Evolutionary conservation across 1,139 yeast species (phyloP).

Genomic region (Debaryomyces sp.): DNA sequence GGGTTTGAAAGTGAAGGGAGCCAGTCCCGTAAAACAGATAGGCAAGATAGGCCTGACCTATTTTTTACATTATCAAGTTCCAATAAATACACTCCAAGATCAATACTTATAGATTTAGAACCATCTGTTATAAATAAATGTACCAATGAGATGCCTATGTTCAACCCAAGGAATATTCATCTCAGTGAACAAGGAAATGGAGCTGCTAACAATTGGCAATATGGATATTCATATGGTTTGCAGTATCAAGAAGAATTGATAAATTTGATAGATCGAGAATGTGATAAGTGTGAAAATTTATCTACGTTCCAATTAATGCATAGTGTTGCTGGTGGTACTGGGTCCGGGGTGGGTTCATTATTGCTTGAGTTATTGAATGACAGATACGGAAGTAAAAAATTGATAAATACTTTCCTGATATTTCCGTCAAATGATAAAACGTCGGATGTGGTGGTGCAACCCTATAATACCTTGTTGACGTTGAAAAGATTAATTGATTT

Average conservation of each 20-base stretch:
- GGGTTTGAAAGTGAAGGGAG: slow-evolving; percentile 17
- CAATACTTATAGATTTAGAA: slow-evolving; percentile 82
- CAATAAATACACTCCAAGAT: slow-evolving; percentile 83
- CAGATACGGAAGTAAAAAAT: slow-evolving; percentile 74
- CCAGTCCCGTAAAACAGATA: slow-evolving; percentile 22
- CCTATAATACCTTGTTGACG: slow-evolving; percentile 86
- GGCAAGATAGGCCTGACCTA: slow-evolving; percentile 78
- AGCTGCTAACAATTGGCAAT: slow-evolving; percentile 96
- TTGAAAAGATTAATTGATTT: slow-evolving; percentile 77
- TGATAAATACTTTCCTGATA: slow-evolving; percentile 82
- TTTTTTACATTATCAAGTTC: slow-evolving; percentile 78
- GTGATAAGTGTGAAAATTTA: slow-evolving; percentile 87
- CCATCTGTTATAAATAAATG: slow-evolving; percentile 84
- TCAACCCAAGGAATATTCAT: slow-evolving; percentile 84
- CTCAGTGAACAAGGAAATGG: slow-evolving; percentile 81
- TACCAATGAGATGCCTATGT: slow-evolving; percentile 60
- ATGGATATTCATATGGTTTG: slow-evolving; percentile 81
- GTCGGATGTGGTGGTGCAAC: slow-evolving; percentile 96
- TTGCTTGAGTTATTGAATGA: slow-evolving; percentile 79
- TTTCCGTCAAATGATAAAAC: slow-evolving; percentile 78
- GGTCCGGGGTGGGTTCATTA: slow-evolving; percentile 91
- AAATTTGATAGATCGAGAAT: slow-evolving; percentile 85
- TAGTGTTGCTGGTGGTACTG: slow-evolving; percentile 99
- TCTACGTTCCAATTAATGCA: slow-evolving; percentile 91
- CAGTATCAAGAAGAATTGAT: slow-evolving; percentile 69